Evolutionary conservation across 2,329 filamentous ascomycete species (phyloP), one percentile per base, ranked within the genome.

Genomic region (Hymenoscyphus infarciens): DNA sequence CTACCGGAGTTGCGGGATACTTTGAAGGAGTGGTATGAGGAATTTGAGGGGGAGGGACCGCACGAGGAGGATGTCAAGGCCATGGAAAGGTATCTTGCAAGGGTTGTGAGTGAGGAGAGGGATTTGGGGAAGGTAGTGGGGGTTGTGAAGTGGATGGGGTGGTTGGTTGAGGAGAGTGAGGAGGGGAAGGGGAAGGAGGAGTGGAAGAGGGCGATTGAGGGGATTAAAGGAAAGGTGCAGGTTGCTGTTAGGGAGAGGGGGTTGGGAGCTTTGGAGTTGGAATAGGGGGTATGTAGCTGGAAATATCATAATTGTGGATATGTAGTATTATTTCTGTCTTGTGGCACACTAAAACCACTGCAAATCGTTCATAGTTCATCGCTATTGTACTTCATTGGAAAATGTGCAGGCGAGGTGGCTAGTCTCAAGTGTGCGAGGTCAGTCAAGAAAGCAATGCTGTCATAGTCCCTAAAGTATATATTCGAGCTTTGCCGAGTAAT

Each of bases 31-130:
- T 99, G 95, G 95, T 83, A 92, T 67, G 73, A 78, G 2, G 86
- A 88, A 64, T 96, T 94, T 64, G 78, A 75, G 39, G 80, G 80
- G 5, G 88, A 93, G 2, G 92, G 90, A 0, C 95, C 95, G 1
- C 92, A 95, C 75, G 77, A 77, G 0, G 86, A 90, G 62, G 95
- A 99, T 75, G 87, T 94, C 0, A 82, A 82, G 49, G 87, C 93
- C 42, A 80, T 98, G 64, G 84, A 82, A 60, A 83, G 80, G 70
- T 98, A 96, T 74, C 75, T 98, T 33, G 79, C 74, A 5, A 83
- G 82, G 29, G 91, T 98, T 0, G 82, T 97, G 0, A 64, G 77
- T 1, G 87, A 94, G 62, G 95, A 98, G 75, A 80, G 83, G 63
- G 88, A 97, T 73, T 81, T 95, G 76, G 82, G 83, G 5, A 97